Conservation (phyloP, 805 yeast genomes). For the Candida sithepensis region DNA sequence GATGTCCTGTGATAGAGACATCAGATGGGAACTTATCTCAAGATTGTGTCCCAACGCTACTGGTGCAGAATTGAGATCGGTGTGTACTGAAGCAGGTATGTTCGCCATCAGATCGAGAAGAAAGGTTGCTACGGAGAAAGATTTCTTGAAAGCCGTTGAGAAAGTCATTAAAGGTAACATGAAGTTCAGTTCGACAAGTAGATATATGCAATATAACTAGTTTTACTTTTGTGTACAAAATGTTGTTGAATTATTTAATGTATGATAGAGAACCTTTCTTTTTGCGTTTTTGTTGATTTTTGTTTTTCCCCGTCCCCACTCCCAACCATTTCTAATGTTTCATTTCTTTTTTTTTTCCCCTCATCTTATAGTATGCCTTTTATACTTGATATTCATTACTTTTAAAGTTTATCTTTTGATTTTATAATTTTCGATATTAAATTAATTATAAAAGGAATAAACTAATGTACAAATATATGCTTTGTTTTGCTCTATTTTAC, state of each 20-base stretch:
- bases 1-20: conserved; percentile 96
- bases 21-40: conserved; percentile 97
- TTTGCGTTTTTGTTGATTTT: no score
- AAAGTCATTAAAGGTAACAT: conserved; percentile 98
- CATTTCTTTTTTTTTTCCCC: not conserved
- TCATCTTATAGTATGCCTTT: not conserved
- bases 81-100: conserved; percentile 99
- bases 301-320: not conserved
- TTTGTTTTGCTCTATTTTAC: not conserved
- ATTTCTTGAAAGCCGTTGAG: conserved; percentile 95
- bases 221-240: conserved; percentile 1
- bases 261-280: not conserved
- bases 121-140: conserved; percentile 97
- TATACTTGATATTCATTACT: not conserved
- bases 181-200: conserved; percentile 95
- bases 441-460: no score
- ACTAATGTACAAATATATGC: not conserved
- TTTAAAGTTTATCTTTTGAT: not conserved
- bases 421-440: no score
- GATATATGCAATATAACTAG: conserved; percentile 97
- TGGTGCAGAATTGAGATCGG: conserved; percentile 98
- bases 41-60: conserved; percentile 97
- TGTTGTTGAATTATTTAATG: not conserved
- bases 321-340: not conserved
- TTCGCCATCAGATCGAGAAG: conserved; percentile 98